Percentiles rank a stretch among this genome's conserved stretches.
Conservation (phyloP, 2,329 filamentous ascomycete species). For the Teratosphaeria epicoccoides region DNA sequence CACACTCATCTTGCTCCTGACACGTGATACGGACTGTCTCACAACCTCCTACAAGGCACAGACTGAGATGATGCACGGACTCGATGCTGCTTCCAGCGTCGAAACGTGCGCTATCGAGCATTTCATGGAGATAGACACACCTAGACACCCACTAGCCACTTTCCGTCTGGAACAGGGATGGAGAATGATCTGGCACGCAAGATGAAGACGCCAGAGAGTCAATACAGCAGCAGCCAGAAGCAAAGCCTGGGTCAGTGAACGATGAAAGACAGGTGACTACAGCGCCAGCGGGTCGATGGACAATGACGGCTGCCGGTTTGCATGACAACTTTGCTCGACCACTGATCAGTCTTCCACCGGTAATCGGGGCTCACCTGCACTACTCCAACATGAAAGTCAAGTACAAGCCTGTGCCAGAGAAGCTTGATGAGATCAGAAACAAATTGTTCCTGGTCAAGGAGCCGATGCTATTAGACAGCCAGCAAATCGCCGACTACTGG, state of each 20-base stretch:
- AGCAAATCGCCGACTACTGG: slow-evolving; percentile 18
- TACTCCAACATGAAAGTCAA: slow-evolving; percentile 15
- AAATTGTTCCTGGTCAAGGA: slow-evolving; percentile 14
- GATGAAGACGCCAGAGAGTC: neutral
- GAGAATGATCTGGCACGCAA: neutral
- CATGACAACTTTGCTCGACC: neutral
- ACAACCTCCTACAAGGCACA: no score
- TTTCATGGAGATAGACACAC: neutral
- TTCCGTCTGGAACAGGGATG: no score
- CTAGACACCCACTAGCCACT: no score
- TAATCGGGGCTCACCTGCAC: slow-evolving; percentile 13
- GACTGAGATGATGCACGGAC: no score
- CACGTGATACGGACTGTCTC: no score
- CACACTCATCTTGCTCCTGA: no score
- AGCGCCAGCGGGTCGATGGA: neutral
- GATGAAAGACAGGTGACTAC: neutral
- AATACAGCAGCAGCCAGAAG: neutral
- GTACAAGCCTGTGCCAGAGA: slow-evolving; percentile 13
- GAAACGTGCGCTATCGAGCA: no score
- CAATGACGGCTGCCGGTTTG: neutral
- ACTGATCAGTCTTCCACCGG: slow-evolving; percentile 8
- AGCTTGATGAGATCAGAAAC: slow-evolving; percentile 12
- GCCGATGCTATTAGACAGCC: slow-evolving; percentile 13
- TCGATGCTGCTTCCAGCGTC: no score
- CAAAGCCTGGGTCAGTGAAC: neutral